Evolutionary conservation across 331 rosid genomes (phyloP).

Genomic region (Quercus tomentella): DNA sequence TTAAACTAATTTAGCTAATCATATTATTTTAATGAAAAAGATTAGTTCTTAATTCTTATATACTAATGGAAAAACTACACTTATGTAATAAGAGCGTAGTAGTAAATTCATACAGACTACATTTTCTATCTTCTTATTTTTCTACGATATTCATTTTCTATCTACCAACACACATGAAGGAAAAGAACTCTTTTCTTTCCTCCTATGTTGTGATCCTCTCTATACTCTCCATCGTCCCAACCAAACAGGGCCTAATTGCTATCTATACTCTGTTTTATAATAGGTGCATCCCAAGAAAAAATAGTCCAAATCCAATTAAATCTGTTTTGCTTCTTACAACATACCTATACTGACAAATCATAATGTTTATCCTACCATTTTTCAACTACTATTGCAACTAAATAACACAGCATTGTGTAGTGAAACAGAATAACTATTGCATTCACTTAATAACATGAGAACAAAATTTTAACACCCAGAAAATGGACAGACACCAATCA

Average conservation of each 20-base stretch:
- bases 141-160: too few relatives aligned
- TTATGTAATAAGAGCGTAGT: too few relatives aligned
- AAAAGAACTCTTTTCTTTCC: too few relatives aligned
- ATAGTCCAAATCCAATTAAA: background rate
- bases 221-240: too few relatives aligned
- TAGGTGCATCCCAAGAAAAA: background rate
- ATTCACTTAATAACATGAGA: slow-evolving; percentile 7
- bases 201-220: too few relatives aligned
- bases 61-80: too few relatives aligned
- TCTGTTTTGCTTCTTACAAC: background rate
- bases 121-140: too few relatives aligned
- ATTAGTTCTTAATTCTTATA: too few relatives aligned
- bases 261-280: background rate
- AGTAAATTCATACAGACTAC: too few relatives aligned
- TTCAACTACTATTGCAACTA: background rate
- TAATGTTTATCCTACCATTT: background rate
- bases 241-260: background rate
- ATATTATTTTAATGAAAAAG: too few relatives aligned
- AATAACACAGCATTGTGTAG: background rate
- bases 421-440: background rate
- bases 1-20: too few relatives aligned
- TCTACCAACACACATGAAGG: too few relatives aligned
- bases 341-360: background rate
- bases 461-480: background rate
- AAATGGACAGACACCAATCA: slow-evolving; percentile 10